These are phyloP conservation scores for Monosporascus sp. DNA, from an alignment of 2,329 filamentous ascomycete genomes.

Conservation along the genomic window DNA sequence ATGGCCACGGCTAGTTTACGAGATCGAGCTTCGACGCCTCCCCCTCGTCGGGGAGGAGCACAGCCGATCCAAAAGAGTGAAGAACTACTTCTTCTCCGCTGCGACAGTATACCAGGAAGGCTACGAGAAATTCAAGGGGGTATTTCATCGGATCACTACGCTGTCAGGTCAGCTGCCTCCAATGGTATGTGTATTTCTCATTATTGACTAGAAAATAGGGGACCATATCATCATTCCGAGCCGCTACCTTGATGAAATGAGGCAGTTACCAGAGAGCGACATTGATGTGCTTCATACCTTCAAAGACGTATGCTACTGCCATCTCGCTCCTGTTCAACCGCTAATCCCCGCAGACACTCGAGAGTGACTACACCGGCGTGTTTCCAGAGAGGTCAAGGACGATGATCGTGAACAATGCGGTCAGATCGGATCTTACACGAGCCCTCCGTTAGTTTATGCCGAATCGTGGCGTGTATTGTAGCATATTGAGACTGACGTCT, in stretches of 20 bases:
- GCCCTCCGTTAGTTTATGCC: background rate
- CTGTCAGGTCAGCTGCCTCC: background rate
- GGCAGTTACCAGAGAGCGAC: background rate
- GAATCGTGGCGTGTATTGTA: background rate
- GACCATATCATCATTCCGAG: background rate
- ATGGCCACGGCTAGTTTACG: background rate
- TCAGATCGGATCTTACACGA: background rate
- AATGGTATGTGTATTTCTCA: background rate
- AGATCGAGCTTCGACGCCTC: background rate
- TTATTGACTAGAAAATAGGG: background rate
- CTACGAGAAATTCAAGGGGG: background rate
- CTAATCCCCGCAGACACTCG: background rate
- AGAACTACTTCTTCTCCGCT: background rate
- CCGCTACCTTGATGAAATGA: background rate
- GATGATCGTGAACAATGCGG: background rate
- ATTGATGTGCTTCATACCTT: background rate
- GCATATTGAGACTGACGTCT: background rate
- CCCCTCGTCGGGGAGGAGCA: background rate
- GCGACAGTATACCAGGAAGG: background rate
- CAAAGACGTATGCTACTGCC: background rate
- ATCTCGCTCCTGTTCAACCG: background rate
- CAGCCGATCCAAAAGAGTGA: background rate
- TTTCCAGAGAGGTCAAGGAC: background rate
- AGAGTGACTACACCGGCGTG: background rate
- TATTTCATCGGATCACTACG: background rate